These are phyloP conservation scores for Violaceomyces palustris DNA, from an alignment of 1,284 basidiomycete species.

Conservation along the genomic window DNA sequence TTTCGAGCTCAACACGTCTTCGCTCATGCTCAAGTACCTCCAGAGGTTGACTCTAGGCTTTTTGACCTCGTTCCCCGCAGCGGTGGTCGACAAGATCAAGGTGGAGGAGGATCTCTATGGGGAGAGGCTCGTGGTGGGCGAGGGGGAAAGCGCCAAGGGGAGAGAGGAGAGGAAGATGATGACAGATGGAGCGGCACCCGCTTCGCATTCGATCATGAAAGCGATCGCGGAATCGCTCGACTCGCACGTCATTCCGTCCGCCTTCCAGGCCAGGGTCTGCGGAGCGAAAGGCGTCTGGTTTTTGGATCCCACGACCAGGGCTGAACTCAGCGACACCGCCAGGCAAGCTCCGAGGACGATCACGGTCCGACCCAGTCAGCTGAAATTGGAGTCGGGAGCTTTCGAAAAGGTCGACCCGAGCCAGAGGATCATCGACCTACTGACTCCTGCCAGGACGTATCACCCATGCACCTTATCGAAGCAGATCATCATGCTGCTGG, in stretches of 20 bases:
- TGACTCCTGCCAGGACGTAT: slow-evolving; percentile 7
- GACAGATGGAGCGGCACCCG: slow-evolving; percentile 16
- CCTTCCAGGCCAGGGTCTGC: slow-evolving; percentile 42
- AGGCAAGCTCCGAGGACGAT: slow-evolving; percentile 19
- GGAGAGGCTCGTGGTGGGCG: slow-evolving; percentile 3
- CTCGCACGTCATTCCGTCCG: slow-evolving; percentile 9
- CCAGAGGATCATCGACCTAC: slow-evolving; percentile 16
- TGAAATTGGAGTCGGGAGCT: slow-evolving; percentile 29
- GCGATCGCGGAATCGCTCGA: slow-evolving; percentile 10
- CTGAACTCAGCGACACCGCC: too few relatives aligned
- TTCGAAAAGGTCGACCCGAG: slow-evolving; percentile 7
- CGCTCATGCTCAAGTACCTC: slow-evolving; percentile 36
- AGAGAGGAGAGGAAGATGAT: slow-evolving; percentile 6
- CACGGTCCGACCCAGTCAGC: slow-evolving; percentile 38
- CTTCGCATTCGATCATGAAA: slow-evolving; percentile 7
- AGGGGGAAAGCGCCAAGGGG: too few relatives aligned
- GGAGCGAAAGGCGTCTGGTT: slow-evolving; percentile 38
- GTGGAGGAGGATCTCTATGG: slow-evolving; percentile 10
- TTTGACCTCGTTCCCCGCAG: slow-evolving; percentile 24
- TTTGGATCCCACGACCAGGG: slow-evolving; percentile 15
- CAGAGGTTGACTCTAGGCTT: slow-evolving; percentile 41
- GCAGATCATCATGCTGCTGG: slow-evolving; percentile 21
- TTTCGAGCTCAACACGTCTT: slow-evolving; percentile 12
- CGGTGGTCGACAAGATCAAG: slow-evolving; percentile 7
- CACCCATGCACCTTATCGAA: slow-evolving; percentile 27